phyloP scores from a whole-genome alignment of 225 moss, liverwort and hornwort species.

The Takakia lepidozioides region DNA sequence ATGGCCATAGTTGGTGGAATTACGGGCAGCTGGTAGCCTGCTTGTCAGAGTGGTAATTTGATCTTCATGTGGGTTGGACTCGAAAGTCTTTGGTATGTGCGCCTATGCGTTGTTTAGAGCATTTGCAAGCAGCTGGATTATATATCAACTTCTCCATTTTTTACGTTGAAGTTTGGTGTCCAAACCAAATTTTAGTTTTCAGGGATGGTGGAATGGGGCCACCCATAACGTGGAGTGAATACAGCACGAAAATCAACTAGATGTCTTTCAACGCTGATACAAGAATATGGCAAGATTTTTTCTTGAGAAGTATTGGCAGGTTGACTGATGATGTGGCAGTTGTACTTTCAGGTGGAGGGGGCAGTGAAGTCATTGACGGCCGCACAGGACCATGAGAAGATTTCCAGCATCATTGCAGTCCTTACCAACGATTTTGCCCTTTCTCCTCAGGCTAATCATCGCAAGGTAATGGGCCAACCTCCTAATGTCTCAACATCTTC shows the following conservation, averaged over 20 bases:
- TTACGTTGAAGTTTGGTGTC: too few species aligned
- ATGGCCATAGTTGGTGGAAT: too few species aligned
- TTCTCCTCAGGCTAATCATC: slow-evolving; percentile 68
- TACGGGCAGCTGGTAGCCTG: too few species aligned
- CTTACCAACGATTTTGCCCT: slow-evolving; percentile 57
- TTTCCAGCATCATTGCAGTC: slow-evolving; percentile 53
- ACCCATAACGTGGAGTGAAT: not conserved
- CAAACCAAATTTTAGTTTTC: not conserved
- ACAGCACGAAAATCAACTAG: too few species aligned
- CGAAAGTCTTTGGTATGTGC: too few species aligned
- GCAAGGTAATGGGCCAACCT: slow-evolving; percentile 55
- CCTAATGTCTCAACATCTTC: not conserved
- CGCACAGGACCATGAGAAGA: slow-evolving; percentile 71
- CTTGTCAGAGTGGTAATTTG: too few species aligned
- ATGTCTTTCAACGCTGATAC: too few species aligned
- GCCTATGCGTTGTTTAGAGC: too few species aligned
- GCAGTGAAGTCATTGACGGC: slow-evolving; percentile 57
- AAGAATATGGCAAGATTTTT: not conserved
- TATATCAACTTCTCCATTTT: too few species aligned
- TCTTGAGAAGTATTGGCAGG: not conserved
- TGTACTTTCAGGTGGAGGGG: slow-evolving; percentile 54
- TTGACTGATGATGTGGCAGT: not conserved
- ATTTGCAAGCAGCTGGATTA: too few species aligned
- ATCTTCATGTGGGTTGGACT: too few species aligned
- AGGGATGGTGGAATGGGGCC: not conserved